Percentiles rank a stretch among this genome's conserved stretches.
Conservation (phyloP, 306 rosid genomes). For the Carpinus fangiana region DNA sequence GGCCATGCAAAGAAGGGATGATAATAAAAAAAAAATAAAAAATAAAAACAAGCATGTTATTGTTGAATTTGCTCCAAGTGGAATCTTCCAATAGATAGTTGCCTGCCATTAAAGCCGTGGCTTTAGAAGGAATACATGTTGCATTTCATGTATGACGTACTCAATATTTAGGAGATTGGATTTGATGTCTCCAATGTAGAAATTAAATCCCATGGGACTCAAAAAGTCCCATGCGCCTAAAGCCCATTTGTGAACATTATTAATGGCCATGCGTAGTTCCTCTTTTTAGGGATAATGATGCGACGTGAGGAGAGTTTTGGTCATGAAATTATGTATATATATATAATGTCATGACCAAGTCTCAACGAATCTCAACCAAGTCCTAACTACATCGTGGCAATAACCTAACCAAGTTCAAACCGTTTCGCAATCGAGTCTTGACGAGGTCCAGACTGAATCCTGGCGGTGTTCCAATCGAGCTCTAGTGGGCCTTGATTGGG, state of each 20-base stretch:
- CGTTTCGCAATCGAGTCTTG: no score
- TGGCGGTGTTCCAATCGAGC: no score
- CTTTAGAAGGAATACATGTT: not conserved
- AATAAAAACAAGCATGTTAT: no score
- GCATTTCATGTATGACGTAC: constrained; percentile 9
- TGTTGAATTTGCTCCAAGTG: not conserved
- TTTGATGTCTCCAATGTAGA: not conserved
- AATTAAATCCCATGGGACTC: not conserved
- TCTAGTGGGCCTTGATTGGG: no score
- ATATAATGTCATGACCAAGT: no score
- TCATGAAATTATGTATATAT: no score
- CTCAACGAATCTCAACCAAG: no score
- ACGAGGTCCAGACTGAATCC: no score
- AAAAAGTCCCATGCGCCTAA: constrained; percentile 8
- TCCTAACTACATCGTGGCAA: no score
- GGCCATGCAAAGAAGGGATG: not conserved
- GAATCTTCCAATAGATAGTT: constrained; percentile 15
- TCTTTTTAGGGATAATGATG: not conserved
- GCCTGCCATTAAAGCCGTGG: constrained; percentile 26
- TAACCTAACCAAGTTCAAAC: no score
- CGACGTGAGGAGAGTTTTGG: no score
- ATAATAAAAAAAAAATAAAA: not conserved
- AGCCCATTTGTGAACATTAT: not conserved
- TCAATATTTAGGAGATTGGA: not conserved
- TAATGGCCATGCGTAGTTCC: not conserved